phyloP scores from a whole-genome alignment of 2,329 filamentous ascomycete species.

The Dendrostoma leiphaemia region DNA sequence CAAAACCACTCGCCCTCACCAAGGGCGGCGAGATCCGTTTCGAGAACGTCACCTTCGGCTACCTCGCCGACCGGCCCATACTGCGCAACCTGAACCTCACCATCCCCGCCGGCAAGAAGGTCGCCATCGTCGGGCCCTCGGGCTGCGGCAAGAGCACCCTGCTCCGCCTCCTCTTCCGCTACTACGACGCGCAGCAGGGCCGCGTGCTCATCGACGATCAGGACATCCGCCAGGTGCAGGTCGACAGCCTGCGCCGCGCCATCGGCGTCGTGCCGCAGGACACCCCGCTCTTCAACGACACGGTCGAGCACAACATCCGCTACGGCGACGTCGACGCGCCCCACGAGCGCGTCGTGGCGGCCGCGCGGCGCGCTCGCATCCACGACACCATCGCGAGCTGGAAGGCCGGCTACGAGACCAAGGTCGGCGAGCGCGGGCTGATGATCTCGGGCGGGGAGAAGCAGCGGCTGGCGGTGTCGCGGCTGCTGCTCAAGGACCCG shows the following conservation, averaged over 20 bases:
- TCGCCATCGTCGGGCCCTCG: slow-evolving; percentile 91
- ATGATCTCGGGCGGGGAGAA: slow-evolving; percentile 98
- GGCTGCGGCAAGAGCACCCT: slow-evolving; percentile 97
- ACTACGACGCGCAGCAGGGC: slow-evolving; percentile 83
- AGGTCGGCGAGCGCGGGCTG: slow-evolving; percentile 89
- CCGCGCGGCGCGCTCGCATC: slow-evolving; percentile 79
- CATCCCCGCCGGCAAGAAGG: slow-evolving; percentile 93
- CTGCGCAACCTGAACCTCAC: slow-evolving; percentile 80
- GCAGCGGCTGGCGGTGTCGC: slow-evolving; percentile 80
- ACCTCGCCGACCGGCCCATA: slow-evolving; percentile 83
- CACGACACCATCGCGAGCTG: slow-evolving; percentile 78
- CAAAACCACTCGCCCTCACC: slow-evolving; percentile 68
- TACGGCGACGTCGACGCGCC: slow-evolving; percentile 83
- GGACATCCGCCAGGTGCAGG: slow-evolving; percentile 77
- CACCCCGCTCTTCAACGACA: slow-evolving; percentile 95
- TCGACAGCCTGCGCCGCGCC: slow-evolving; percentile 78
- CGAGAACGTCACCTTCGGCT: slow-evolving; percentile 89
- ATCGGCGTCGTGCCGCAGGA: slow-evolving; percentile 98
- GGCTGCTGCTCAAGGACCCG: slow-evolving; percentile 84
- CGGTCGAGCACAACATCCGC: slow-evolving; percentile 90
- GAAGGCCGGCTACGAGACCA: slow-evolving; percentile 85
- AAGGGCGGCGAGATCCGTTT: slow-evolving; percentile 88
- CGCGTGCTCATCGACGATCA: slow-evolving; percentile 91
- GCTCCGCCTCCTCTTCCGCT: slow-evolving; percentile 86
- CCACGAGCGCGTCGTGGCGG: slow-evolving; percentile 69